A percentile compares a stretch with the other conserved stretches of the same genome.
Evolutionary conservation across 1,284 basidiomycete genomes (phyloP).

Genomic region (Cystobasidium pallidum): DNA sequence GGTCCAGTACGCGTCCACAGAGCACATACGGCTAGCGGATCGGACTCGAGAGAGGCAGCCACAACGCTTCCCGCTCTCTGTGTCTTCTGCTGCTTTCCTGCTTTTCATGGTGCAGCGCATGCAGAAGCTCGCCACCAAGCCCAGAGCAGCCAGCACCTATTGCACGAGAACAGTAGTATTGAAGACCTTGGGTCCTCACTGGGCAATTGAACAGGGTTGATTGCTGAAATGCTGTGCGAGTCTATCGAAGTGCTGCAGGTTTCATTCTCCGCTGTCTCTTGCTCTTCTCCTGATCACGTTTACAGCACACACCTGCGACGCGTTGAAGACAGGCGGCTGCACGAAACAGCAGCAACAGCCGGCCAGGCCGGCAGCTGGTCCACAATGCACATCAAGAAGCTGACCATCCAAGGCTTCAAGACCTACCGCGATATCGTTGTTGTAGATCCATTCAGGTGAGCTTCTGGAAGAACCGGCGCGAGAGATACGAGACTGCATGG

Average conservation of each 20-base stretch:
- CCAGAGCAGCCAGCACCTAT: not conserved
- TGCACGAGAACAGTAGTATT: not conserved
- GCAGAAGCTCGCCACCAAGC: not conserved
- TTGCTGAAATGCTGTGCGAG: too few species aligned
- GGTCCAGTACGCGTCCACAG: not conserved
- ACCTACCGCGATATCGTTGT: conserved; percentile 72
- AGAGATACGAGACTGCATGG: too few species aligned
- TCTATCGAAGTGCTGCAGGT: too few species aligned
- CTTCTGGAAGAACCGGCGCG: conserved; percentile 16
- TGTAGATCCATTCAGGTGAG: conserved; percentile 62
- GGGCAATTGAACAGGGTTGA: too few species aligned
- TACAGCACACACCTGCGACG: not conserved
- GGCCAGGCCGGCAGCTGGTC: conserved; percentile 11
- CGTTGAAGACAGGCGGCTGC: not conserved
- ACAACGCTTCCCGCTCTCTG: too few species aligned
- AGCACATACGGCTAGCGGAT: not conserved
- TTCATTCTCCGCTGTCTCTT: too few species aligned
- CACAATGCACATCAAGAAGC: conserved; percentile 62
- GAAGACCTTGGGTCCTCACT: too few species aligned
- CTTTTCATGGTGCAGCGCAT: too few species aligned
- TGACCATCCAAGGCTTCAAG: conserved; percentile 96
- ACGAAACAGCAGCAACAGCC: not conserved
- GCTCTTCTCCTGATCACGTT: not conserved
- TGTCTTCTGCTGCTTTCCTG: too few species aligned
- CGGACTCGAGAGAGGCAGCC: too few species aligned